Base-by-base conservation (phyloP, 768 basidiomycete genomes). In the Scleroderma bovista region DNA sequence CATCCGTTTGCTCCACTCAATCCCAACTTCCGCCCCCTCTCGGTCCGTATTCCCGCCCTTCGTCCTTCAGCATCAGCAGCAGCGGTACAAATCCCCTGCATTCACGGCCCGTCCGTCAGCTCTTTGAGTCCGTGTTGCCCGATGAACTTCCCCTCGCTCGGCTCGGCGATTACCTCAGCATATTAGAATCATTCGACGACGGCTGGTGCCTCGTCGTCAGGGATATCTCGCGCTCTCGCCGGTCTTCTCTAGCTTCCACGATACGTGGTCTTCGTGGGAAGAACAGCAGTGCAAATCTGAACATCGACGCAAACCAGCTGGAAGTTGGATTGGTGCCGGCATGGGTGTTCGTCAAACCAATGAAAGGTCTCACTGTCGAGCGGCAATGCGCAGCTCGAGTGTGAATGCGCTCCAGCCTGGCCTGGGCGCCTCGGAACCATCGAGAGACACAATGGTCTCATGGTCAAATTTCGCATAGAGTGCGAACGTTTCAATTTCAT, bases 151-250 rank as follows among this genome's bases (percentile, higher is more conserved):
- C 81, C 31, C 51, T 86, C 51, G 61, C 71, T 17, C 61, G 58
- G 31, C 58, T 74, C 12, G 83, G 84, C 34, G 86, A 91, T 61
- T 70, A 69, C 32, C 66, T 90, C 37, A 77, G 75, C 1, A 67
- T 88, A 24, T 72, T 88, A 3, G 78, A 79, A 52, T 79, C 79
- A 5, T 86, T 82, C 57, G 84, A 89, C 51, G 88, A 90, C 50
- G 88, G 86, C 2, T 91, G 88, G 88, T 87, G 84, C 57, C 73
- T 86, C 46, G 83, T 86, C 46, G 81, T 78, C 17, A 72, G 84
- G 24, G 78, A 83, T 52, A 62, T 40, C 52, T 55, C 51, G 60
- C 65, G 22, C 57, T 72, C 72, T 55, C 75, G 74, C 1, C 67
- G 32, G 50, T 71, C 72, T 48, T 76, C 75, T 0, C 48, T 75